Base-by-base conservation (phyloP, 805 yeast genomes). In the Kodamaea restingae region DNA sequence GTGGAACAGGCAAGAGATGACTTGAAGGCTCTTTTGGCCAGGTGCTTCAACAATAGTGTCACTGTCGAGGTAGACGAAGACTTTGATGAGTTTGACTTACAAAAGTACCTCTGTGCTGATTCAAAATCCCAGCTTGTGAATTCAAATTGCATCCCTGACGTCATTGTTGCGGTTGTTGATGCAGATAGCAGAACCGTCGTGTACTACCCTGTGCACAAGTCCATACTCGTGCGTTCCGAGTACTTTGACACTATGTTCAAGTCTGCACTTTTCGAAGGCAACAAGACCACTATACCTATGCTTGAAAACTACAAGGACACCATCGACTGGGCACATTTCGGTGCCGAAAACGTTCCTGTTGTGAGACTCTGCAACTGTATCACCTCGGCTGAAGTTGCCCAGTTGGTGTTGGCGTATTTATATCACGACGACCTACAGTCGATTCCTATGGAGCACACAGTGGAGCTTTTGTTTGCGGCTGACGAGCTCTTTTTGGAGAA, bases 201-300 rank as follows among this genome's bases (percentile, higher is more conserved):
- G 22, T 69, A 67, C 42, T 84, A 77, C 50, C 90, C 91, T 1
- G 78, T 71, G 4, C 85, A 85, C 55, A 65, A 80, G 30, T 70
- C 84, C 0, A 71, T 84, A 35, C 53, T 85, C 17, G 57, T 71
- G 4, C 60, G 88, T 29, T 74, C 84, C 2, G 82, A 76, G 32
- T 84, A 81, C 55, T 85, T 76, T 50, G 75, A 70, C 37, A 70
- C 78, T 2, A 73, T 84, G 81, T 78, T 85, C 52, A 55, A 65
- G 7, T 78, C 85, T 1, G 64, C 56, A 6, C 49, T 65, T 1
- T 64, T 58, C 40, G 28, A 18, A 4, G 33, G 39, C 11, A 35
- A 52, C 6, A 44, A 43, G 4, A 40, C 34, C 17, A 51, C 48
- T 2, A 18, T 46, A 17, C 63, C 64, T 1, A 22, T 40, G 5